Evolutionary conservation across 2,329 filamentous ascomycete genomes (phyloP), one percentile per base, ranked within the genome.

Genomic region (Grosmannia huntii): DNA sequence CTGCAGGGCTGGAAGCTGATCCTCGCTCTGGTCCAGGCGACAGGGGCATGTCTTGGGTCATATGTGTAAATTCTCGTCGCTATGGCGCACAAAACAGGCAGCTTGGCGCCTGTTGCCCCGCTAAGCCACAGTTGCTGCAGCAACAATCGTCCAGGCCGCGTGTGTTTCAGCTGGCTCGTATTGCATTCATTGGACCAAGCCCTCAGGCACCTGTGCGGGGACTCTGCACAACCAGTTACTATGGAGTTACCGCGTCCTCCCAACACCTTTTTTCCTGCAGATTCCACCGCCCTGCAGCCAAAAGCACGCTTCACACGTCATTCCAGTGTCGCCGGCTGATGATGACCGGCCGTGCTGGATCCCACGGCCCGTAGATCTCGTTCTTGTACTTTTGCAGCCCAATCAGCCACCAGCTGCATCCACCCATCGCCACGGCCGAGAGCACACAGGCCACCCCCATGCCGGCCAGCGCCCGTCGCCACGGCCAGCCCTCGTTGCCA

Each of bases 351-450:
- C 91, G 80, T 7, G 94, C 94, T 23, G 92, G 91, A 73, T 99
- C 94, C 94, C 94, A 99, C 1, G 94, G 94, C 50, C 94, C 94
- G 67, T 91, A 89, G 64, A 99, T 96, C 73, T 97, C 94, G 70
- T 97, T 97, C 77, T 99, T 99, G 73, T 97, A 99, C 74, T 95
- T 92, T 73, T 99, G 94, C 70, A 99, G 72, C 10, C 90, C 89
- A 67, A 99, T 97, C 62, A 99, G 74, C 91, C 94, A 97, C 92
- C 91, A 97, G 68, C 90, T 95, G 70, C 91, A 96, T 14, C 90
- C 86, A 1, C 92, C 94, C 83, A 96, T 95, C 2, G 84, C 85
- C 57, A 96, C 70, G 5, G 85, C 83, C 0, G 87, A 86, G 25
- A 90, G 76, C 11, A 92, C 66, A n/a, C 84, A 81, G 5, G 89